Base-by-base conservation (phyloP, 2,329 filamentous ascomycete genomes). In the Lecanicillium sp. region DNA sequence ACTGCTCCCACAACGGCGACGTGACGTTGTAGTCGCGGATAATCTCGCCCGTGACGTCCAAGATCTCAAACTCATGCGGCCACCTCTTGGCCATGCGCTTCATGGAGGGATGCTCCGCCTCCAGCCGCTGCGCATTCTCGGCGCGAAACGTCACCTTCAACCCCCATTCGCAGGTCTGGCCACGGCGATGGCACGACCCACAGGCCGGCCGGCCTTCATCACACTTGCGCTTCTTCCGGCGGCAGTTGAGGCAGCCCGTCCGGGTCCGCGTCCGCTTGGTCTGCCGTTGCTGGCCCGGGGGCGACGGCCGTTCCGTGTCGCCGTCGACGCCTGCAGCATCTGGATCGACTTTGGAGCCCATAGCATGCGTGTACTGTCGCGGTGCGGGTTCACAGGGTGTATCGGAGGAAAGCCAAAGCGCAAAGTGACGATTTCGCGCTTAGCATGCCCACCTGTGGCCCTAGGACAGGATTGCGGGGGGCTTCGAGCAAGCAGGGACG, bases 141-240 rank as follows among this genome's bases (percentile, higher is more conserved):
- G 51, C 49, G 20, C 59, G 57, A 36, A 63, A 63, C 4, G 50
- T 60, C 20, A 63, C 49, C 50, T 57, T 60, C 43, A 62, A 46
- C 1, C 60, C 59, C 60, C 60, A 63, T 54, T 59, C 52, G 30
- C 60, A 63, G 1, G 34, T 34, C 36, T 61, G 57, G 18, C 47
- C 47, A 4, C 54, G 50, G 9, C 57, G 53, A 10, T 49, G 43
- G 44, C 60, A 63, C 2, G 56, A 56, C 12, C 58, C 57, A 31
- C 60, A 63, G 3, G 54, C 44, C 6, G 60, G 60, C 1, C 53
- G 56, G 5, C 45, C 45, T 41, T 64, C 60, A 37, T 64, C 60
- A 40, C 59, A 62, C 42, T 61, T 62, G 30, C 59, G 52, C 52
- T 62, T 62, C 48, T 58, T 61, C 27, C 57, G 57, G 7, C 59